phyloP scores from a whole-genome alignment of 2,329 filamentous ascomycete species.

The Lomentospora prolificans region DNA sequence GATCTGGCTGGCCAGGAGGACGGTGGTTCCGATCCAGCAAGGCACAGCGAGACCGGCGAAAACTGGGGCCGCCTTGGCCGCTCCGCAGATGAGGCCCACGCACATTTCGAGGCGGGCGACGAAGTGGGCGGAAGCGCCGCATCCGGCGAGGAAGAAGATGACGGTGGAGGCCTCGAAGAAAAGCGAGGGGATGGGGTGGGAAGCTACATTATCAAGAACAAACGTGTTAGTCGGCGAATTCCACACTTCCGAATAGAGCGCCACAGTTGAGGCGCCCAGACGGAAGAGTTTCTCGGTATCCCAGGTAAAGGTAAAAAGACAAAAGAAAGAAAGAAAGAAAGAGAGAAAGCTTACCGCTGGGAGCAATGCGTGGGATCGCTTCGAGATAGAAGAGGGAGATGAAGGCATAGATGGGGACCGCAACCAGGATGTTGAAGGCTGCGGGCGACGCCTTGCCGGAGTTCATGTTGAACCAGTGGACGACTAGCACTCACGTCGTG shows the following conservation, averaged over 20 bases:
- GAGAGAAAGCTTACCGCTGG: slow-evolving; percentile 23
- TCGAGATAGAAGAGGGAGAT: slow-evolving; percentile 46
- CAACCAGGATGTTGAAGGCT: slow-evolving; percentile 49
- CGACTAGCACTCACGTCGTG: slow-evolving; percentile 28
- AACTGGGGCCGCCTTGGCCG: slow-evolving; percentile 43
- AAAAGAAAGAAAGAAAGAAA: not conserved
- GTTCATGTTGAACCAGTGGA: slow-evolving; percentile 49
- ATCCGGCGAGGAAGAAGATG: slow-evolving; percentile 49
- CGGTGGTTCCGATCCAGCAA: slow-evolving; percentile 40
- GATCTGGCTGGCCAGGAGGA: slow-evolving; percentile 35
- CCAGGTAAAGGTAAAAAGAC: too few species aligned
- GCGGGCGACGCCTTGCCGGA: slow-evolving; percentile 44
- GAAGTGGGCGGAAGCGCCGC: slow-evolving; percentile 48
- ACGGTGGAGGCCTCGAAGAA: slow-evolving; percentile 41
- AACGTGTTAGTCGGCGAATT: not conserved
- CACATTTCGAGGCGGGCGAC: slow-evolving; percentile 47
- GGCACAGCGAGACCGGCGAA: slow-evolving; percentile 44
- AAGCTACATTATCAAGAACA: slow-evolving; percentile 18
- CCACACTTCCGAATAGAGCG: too few species aligned
- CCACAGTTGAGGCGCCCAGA: too few species aligned
- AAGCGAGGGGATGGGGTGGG: slow-evolving; percentile 38
- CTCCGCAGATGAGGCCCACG: slow-evolving; percentile 44
- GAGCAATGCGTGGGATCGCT: slow-evolving; percentile 33
- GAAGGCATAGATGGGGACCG: slow-evolving; percentile 42
- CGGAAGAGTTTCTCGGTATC: too few species aligned